phyloP scores from a whole-genome alignment of 768 basidiomycete species.

The Jaapia argillacea region DNA sequence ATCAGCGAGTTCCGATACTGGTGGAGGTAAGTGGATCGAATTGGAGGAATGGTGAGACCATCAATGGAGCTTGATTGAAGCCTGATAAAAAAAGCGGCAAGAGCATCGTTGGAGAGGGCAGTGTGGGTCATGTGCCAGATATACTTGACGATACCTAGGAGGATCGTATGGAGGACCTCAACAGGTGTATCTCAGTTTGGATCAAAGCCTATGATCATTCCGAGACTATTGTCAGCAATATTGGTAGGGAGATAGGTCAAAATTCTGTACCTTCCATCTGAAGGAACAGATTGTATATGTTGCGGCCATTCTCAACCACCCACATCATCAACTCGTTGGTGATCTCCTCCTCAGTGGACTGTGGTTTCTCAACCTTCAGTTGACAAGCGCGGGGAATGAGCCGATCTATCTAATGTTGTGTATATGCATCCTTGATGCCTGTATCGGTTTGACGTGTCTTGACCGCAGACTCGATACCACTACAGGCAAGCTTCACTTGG shows the following conservation, averaged over 20 bases:
- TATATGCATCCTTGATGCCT: conserved; percentile 2
- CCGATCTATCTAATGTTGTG: conserved; percentile 5
- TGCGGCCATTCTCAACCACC: conserved; percentile 4
- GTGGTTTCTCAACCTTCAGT: not conserved
- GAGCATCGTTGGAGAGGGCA: conserved; percentile 12
- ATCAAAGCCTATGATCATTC: conserved; percentile 2
- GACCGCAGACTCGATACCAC: not conserved
- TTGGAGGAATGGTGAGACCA: conserved; percentile 17
- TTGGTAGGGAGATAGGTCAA: not conserved
- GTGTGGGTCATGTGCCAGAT: conserved; percentile 19
- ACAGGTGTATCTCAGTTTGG: conserved; percentile 5
- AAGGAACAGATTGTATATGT: not conserved
- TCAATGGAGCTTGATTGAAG: conserved; percentile 16
- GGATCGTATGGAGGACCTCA: conserved; percentile 13
- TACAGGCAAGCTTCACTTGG: conserved; percentile 2
- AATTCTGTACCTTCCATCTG: not conserved
- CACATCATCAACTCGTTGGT: conserved; percentile 10
- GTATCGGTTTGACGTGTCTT: not conserved
- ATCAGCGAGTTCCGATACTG: conserved; percentile 17
- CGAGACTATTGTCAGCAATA: not conserved
- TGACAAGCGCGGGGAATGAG: not conserved
- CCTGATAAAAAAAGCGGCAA: conserved; percentile 14
- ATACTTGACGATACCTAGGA: conserved; percentile 20
- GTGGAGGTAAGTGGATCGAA: conserved; percentile 20
- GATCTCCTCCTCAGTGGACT: not conserved